A percentile compares a stretch with the other conserved stretches of the same genome.
Evolutionary conservation across 1,139 yeast species (phyloP).

Genomic region (Blastobotrys proliferans): DNA sequence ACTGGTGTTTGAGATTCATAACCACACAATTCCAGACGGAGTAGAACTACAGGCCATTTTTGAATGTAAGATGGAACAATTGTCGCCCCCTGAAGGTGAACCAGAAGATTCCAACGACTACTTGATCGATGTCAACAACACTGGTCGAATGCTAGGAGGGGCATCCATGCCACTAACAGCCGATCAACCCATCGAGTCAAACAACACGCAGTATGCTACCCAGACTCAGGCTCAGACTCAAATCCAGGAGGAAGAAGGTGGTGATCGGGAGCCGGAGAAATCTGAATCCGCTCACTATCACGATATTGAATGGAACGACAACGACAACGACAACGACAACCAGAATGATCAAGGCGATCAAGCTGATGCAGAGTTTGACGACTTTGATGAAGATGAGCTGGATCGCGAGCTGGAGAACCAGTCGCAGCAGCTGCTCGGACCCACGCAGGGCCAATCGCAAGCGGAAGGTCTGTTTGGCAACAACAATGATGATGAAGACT

Average conservation of each 20-base stretch:
- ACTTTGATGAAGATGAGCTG: constrained; percentile 10
- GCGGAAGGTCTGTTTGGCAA: constrained; percentile 28
- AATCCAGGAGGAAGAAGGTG: not conserved
- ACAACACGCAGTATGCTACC: constrained; percentile 5
- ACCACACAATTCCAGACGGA: constrained; percentile 15
- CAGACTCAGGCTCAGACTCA: no score
- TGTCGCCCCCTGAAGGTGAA: not conserved
- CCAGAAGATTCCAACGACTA: not conserved
- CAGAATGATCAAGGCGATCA: no score
- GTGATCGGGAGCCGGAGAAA: no score
- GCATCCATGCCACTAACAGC: not conserved
- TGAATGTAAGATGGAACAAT: constrained; percentile 17
- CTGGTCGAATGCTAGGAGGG: not conserved
- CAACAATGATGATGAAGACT: not conserved
- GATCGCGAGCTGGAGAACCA: constrained; percentile 16
- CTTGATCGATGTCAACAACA: not conserved
- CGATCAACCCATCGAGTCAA: not conserved
- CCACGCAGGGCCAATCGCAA: constrained; percentile 28
- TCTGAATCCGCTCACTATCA: no score
- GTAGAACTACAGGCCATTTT: constrained; percentile 20
- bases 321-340: no score
- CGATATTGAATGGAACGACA: no score
- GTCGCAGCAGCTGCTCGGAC: constrained; percentile 22
- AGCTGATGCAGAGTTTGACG: constrained; percentile 16
- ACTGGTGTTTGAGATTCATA: no score